A percentile compares a stretch with the other conserved stretches of the same genome.
Evolutionary conservation across 164 flowering plant genomes (phyloP).

Genomic region (Liriodendron chinense): DNA sequence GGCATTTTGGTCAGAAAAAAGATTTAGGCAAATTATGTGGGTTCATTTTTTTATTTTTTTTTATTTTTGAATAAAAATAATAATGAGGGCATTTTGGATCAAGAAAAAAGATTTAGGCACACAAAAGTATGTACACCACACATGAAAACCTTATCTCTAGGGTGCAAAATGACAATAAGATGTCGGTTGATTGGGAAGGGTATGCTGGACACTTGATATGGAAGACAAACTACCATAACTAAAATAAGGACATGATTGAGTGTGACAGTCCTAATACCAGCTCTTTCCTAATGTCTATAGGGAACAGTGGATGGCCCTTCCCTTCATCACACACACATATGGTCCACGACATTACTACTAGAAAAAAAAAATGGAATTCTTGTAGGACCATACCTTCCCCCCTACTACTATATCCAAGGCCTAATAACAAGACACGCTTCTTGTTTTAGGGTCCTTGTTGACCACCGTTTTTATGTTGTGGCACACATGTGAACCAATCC

Average conservation of each 20-base stretch:
- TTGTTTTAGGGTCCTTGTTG: too few species aligned
- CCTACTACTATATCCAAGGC: too few species aligned
- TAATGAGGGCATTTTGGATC: too few species aligned
- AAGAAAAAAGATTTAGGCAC: too few species aligned
- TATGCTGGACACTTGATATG: background rate
- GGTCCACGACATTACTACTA: background rate
- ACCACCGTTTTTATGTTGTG: too few species aligned
- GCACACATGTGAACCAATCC: too few species aligned
- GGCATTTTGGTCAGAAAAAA: too few species aligned
- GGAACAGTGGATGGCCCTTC: background rate
- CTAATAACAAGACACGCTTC: too few species aligned
- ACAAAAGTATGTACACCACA: too few species aligned
- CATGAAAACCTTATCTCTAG: background rate
- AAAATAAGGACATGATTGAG: constrained; percentile 2
- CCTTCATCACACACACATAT: background rate
- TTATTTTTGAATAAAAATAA: too few species aligned
- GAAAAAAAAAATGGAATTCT: background rate
- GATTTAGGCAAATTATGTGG: too few species aligned
- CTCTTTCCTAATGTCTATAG: background rate
- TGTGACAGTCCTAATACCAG: background rate
- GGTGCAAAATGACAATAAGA: background rate
- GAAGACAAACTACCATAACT: constrained; percentile 2
- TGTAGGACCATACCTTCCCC: background rate
- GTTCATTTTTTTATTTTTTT: too few species aligned
- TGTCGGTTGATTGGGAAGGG: constrained; percentile 2